phyloP scores from a whole-genome alignment of 2,329 filamentous ascomycete species.

The Atkinsonella hypoxylon region DNA sequence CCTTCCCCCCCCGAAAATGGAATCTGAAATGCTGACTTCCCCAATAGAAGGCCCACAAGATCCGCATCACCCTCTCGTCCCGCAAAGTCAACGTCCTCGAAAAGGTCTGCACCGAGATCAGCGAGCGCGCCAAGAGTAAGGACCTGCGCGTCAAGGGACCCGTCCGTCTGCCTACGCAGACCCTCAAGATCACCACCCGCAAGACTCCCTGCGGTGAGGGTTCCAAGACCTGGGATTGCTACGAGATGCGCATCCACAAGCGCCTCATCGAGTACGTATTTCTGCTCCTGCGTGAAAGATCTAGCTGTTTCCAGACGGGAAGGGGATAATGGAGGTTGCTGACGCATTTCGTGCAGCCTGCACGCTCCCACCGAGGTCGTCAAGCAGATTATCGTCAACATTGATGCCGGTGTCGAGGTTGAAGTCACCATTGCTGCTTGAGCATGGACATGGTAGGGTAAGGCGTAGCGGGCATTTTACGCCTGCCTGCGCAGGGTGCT shows the following conservation, averaged over 20 bases:
- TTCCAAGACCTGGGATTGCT: constrained; percentile 99
- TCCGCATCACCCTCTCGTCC: constrained; percentile 93
- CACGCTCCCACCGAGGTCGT: constrained; percentile 96
- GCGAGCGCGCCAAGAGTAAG: constrained; percentile 98
- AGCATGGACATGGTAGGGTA: constrained; percentile 13
- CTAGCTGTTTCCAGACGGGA: no score
- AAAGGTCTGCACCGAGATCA: constrained; percentile 96
- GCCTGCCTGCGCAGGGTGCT: not conserved
- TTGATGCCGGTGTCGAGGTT: constrained; percentile 86
- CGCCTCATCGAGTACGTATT: constrained; percentile 75
- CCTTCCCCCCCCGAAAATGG: no score
- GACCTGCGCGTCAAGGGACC: constrained; percentile 97
- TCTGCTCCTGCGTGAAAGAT: no score
- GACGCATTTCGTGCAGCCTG: constrained; percentile 39
- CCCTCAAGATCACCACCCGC: constrained; percentile 89
- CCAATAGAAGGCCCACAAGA: constrained; percentile 79
- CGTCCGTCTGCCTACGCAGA: constrained; percentile 95
- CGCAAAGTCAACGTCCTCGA: constrained; percentile 93
- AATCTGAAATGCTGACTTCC: constrained; percentile 5
- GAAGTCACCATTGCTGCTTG: constrained; percentile 87
- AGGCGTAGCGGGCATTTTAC: not conserved
- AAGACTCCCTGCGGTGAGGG: constrained; percentile 99
- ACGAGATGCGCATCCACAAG: constrained; percentile 99
- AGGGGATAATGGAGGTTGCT: constrained; percentile 1
- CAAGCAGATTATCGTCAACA: constrained; percentile 95